These are phyloP conservation scores for Hydrangea macrophylla DNA, from an alignment of 148 eudicot species.

Conservation along the genomic window DNA sequence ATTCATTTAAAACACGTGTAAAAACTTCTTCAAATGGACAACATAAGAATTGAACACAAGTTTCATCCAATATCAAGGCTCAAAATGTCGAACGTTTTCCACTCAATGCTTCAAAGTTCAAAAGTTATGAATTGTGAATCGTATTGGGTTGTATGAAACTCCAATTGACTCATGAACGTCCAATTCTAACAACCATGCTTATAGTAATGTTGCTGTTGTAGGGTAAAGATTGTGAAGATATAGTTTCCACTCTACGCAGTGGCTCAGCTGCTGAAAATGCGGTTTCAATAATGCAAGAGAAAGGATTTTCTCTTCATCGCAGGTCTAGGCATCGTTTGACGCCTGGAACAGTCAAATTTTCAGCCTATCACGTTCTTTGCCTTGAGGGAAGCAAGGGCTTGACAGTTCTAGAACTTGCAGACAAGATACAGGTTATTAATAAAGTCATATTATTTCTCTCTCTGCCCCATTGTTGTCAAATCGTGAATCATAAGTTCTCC, in stretches of 20 bases:
- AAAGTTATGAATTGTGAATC: too few relatives aligned
- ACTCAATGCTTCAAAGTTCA: too few relatives aligned
- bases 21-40: too few relatives aligned
- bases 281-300: constrained; percentile 52
- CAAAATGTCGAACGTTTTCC: too few relatives aligned
- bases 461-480: too few relatives aligned
- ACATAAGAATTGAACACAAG: too few relatives aligned
- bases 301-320: constrained; percentile 46
- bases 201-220: constrained; percentile 24
- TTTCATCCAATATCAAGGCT: too few relatives aligned
- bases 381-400: constrained; percentile 57
- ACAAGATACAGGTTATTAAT: constrained; percentile 50
- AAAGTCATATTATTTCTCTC: not conserved
- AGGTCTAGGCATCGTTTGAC: constrained; percentile 58
- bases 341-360: constrained; percentile 65
- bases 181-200: too few relatives aligned
- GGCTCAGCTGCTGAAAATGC: constrained; percentile 63
- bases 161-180: too few relatives aligned
- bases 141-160: too few relatives aligned
- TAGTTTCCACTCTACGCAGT: constrained; percentile 44
- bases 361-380: constrained; percentile 62
- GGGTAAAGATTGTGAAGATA: constrained; percentile 52
- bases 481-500: too few relatives aligned
- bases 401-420: constrained; percentile 53
- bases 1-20: too few relatives aligned